These are phyloP conservation scores for Dendrostoma leiphaemia DNA, from an alignment of 2,329 filamentous ascomycete species.

Conservation along the genomic window DNA sequence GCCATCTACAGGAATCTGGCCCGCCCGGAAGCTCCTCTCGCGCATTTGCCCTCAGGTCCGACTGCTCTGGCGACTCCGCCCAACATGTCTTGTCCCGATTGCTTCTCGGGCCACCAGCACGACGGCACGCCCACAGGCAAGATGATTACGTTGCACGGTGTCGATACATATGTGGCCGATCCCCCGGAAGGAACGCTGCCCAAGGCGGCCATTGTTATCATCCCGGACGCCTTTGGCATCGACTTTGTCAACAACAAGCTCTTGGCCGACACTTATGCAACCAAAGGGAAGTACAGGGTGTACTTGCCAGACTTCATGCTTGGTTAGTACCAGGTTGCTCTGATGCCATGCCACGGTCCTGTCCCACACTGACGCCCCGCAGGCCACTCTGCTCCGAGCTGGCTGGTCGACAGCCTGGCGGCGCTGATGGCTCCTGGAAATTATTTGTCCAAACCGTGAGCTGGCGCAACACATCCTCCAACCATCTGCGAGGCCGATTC, in stretches of 20 bases:
- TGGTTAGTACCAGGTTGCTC: conserved; percentile 29
- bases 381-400: conserved; percentile 31
- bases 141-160: conserved; percentile 44
- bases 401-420: conserved; percentile 29
- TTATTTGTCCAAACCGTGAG: conserved; percentile 30
- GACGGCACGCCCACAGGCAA: conserved; percentile 42
- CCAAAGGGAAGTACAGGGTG: conserved; percentile 46
- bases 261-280: conserved; percentile 53
- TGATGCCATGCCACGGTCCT: too few species aligned
- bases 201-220: conserved; percentile 50
- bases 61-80: not conserved
- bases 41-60: not conserved
- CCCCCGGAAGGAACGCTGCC: conserved; percentile 29
- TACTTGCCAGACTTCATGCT: conserved; percentile 57
- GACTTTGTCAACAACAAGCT: conserved; percentile 50
- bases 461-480: not conserved
- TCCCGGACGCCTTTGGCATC: conserved; percentile 57
- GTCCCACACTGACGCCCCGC: too few species aligned
- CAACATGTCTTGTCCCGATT: conserved; percentile 37
- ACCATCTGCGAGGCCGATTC: too few species aligned
- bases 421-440: conserved; percentile 23
- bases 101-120: conserved; percentile 47
- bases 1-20: not conserved
- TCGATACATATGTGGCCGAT: conserved; percentile 46
- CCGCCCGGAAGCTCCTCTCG: too few species aligned